phyloP scores from a whole-genome alignment of 148 eudicot genomes.

The Gaultheria prostrata region DNA sequence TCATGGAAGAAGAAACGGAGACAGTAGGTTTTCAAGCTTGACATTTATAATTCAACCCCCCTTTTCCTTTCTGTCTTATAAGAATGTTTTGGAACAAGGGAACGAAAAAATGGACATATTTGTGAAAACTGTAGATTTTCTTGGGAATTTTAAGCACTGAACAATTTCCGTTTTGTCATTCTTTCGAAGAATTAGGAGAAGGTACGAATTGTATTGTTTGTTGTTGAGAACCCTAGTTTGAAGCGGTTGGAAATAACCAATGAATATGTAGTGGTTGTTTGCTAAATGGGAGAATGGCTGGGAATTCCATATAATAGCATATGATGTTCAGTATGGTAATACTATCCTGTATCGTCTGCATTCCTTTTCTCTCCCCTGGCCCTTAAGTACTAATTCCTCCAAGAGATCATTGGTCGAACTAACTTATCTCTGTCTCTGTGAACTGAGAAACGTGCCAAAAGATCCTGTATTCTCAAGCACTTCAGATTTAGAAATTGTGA shows the following conservation, averaged over 20 bases:
- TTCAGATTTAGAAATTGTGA: background rate
- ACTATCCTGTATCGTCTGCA: background rate
- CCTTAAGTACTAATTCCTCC: background rate
- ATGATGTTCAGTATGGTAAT: background rate
- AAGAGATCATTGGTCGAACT: background rate
- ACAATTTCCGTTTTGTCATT: background rate
- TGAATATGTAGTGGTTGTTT: background rate
- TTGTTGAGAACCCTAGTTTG: background rate
- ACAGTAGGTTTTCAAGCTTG: background rate
- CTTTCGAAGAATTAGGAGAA: background rate
- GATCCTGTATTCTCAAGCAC: background rate
- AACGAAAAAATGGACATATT: background rate
- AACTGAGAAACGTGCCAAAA: background rate
- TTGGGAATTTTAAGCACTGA: conserved; percentile 6
- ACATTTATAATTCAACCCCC: background rate
- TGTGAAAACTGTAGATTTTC: background rate
- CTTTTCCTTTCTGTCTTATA: background rate
- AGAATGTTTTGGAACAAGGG: background rate
- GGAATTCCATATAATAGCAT: background rate
- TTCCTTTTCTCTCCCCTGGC: background rate
- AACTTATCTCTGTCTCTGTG: background rate
- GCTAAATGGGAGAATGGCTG: background rate
- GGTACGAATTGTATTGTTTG: background rate
- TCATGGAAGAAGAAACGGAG: background rate
- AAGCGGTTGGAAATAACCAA: background rate